phyloP scores from a whole-genome alignment of 441 rosid species.

The Populus hybrid region DNA sequence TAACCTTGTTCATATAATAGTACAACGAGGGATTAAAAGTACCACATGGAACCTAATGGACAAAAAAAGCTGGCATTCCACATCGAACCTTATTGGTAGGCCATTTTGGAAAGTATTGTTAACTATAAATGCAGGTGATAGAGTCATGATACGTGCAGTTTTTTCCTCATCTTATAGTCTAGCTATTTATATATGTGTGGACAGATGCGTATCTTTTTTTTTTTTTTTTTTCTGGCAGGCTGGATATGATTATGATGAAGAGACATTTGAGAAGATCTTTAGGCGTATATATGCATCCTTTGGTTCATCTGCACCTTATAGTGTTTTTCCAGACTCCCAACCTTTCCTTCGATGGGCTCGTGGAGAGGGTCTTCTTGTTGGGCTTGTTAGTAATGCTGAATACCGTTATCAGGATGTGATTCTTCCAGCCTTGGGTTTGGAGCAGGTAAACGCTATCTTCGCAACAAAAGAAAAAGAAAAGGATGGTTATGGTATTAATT shows the following conservation, averaged over 20 bases:
- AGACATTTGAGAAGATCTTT: slow-evolving; percentile 85
- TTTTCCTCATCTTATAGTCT: not conserved
- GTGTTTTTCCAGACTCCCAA: slow-evolving; percentile 67
- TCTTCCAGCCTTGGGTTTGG: slow-evolving; percentile 83
- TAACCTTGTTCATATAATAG: not conserved
- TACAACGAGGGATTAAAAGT: not conserved
- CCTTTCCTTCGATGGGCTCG: slow-evolving; percentile 94
- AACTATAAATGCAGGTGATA: not conserved
- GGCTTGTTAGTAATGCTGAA: slow-evolving; percentile 84
- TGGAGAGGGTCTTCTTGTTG: slow-evolving; percentile 59
- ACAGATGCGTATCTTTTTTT: not conserved
- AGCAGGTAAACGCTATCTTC: slow-evolving; percentile 44
- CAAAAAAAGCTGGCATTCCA: not conserved
- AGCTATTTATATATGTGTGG: not conserved
- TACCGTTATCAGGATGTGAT: slow-evolving; percentile 87
- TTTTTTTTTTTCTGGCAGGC: slow-evolving; percentile 51
- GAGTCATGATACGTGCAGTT: not conserved
- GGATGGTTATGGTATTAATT: not conserved
- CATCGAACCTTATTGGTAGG: not conserved
- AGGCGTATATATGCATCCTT: slow-evolving; percentile 85
- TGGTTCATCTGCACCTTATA: slow-evolving; percentile 95
- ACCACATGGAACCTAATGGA: not conserved
- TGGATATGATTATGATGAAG: slow-evolving; percentile 92
- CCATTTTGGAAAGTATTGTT: not conserved
- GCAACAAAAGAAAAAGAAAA: not conserved